A percentile compares a stretch with the other conserved stretches of the same genome.
Evolutionary conservation across 2,329 filamentous ascomycete species (phyloP).

Genomic region (Zasmidium citrigriseum): DNA sequence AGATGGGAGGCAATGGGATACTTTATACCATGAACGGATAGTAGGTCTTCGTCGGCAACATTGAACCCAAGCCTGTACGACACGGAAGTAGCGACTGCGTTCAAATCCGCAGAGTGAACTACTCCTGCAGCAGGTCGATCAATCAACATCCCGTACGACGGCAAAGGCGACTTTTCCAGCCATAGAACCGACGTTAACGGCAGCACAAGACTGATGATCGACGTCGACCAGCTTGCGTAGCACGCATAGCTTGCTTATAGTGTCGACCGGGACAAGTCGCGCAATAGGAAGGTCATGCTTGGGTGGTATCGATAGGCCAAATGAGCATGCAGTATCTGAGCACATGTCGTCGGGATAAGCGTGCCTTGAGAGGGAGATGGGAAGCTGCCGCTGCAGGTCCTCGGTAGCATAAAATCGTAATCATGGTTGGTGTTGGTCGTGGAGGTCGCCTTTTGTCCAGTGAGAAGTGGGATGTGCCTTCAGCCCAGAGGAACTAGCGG

Average conservation of each 20-base stretch:
- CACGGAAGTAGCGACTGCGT: background rate
- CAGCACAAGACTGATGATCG: background rate
- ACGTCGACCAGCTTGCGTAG: background rate
- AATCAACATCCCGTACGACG: background rate
- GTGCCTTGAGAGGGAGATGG: background rate
- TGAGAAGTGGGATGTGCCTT: slow-evolving; percentile 1
- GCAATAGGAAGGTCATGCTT: slow-evolving; percentile 20
- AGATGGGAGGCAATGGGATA: background rate
- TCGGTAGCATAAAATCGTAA: slow-evolving; percentile 6
- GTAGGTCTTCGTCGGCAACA: background rate
- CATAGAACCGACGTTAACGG: slow-evolving; percentile 3
- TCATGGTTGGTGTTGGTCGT: background rate
- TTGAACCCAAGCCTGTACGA: background rate
- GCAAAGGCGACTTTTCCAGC: background rate
- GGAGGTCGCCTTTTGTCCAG: slow-evolving; percentile 2
- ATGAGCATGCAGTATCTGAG: slow-evolving; percentile 15
- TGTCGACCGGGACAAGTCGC: background rate
- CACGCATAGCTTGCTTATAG: background rate
- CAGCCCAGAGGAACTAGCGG: slow-evolving; percentile 5
- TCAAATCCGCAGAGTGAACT: background rate
- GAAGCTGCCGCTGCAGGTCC: background rate
- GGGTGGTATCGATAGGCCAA: slow-evolving; percentile 11
- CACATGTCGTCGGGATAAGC: slow-evolving; percentile 16
- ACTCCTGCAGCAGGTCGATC: slow-evolving; percentile 5
- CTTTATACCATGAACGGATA: slow-evolving; percentile 10